phyloP scores from a whole-genome alignment of 495 filamentous ascomycete genomes.

The Trichodelitschia bisporula region DNA sequence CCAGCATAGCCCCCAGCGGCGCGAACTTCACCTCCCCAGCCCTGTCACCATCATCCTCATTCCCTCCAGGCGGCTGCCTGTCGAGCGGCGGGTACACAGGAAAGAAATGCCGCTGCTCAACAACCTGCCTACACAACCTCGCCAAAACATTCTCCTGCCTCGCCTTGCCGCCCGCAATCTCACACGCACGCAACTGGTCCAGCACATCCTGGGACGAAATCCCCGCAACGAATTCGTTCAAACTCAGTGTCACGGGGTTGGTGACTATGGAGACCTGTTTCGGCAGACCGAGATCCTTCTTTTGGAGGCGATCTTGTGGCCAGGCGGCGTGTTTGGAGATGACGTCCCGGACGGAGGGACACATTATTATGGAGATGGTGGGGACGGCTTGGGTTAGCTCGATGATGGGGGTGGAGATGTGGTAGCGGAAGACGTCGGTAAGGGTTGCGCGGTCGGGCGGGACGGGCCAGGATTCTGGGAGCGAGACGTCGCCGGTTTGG shows the following conservation, averaged over 20 bases:
- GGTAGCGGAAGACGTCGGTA: conserved; percentile 56
- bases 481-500: conserved; percentile 68
- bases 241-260: conserved; percentile 62
- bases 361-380: conserved; percentile 50
- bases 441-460: conserved; percentile 60
- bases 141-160: conserved; percentile 33
- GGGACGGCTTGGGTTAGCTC: conserved; percentile 41
- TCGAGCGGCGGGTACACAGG: conserved; percentile 63
- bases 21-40: conserved; percentile 18
- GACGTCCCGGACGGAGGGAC: conserved; percentile 74
- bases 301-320: conserved; percentile 63
- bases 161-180: conserved; percentile 35
- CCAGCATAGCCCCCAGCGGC: conserved; percentile 46
- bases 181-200: conserved; percentile 51
- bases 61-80: conserved; percentile 17
- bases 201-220: conserved; percentile 67
- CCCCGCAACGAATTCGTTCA: conserved; percentile 66
- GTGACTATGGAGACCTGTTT: conserved; percentile 48
- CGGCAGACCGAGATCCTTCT: conserved; percentile 39
- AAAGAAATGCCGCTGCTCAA: conserved; percentile 76
- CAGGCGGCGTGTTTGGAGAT: conserved; percentile 55
- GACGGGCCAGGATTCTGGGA: conserved; percentile 43
- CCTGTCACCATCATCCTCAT: conserved; percentile 18
- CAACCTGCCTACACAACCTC: conserved; percentile 41
- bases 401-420: conserved; percentile 42